Evolutionary conservation across 2,329 filamentous ascomycete species (phyloP).

Genomic region (Colletotrichum limetticola): DNA sequence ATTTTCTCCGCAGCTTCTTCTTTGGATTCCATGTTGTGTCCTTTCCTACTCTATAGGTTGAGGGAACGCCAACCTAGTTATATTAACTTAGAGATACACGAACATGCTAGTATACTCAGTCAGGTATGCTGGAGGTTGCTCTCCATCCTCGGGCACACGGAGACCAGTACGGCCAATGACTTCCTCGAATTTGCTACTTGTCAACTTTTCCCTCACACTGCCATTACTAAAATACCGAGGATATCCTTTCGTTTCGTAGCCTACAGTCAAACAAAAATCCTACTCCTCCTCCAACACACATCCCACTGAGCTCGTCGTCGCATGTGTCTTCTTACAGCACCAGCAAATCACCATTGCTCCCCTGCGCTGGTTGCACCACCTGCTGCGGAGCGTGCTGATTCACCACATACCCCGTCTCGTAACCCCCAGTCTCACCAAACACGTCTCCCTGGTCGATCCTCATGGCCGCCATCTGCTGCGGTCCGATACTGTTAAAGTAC

Average conservation of each 20-base stretch:
- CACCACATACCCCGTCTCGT: constrained; percentile 74
- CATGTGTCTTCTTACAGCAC: constrained; percentile 61
- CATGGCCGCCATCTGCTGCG: constrained; percentile 79
- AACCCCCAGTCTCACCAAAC: constrained; percentile 68
- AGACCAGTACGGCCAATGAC: neutral
- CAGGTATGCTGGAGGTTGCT: too few relatives aligned
- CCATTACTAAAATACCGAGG: neutral
- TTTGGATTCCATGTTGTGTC: neutral
- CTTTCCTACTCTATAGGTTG: neutral
- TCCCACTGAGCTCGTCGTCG: neutral
- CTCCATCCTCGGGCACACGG: too few relatives aligned
- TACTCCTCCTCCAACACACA: neutral
- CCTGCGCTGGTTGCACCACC: constrained; percentile 75
- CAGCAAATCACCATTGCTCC: constrained; percentile 78
- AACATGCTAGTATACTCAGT: too few relatives aligned
- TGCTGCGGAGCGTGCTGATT: constrained; percentile 85
- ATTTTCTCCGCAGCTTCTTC: neutral
- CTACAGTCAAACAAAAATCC: constrained; percentile 7
- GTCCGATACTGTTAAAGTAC: constrained; percentile 86
- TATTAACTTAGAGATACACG: too few relatives aligned
- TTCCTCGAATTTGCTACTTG: neutral
- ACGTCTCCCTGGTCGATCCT: constrained; percentile 73
- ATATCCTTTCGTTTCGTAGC: constrained; percentile 14
- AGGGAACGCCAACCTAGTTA: too few relatives aligned
- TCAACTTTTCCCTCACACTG: neutral